Conservation (phyloP, 352 stramenopile genomes). For the Phytophthora parvispora region DNA sequence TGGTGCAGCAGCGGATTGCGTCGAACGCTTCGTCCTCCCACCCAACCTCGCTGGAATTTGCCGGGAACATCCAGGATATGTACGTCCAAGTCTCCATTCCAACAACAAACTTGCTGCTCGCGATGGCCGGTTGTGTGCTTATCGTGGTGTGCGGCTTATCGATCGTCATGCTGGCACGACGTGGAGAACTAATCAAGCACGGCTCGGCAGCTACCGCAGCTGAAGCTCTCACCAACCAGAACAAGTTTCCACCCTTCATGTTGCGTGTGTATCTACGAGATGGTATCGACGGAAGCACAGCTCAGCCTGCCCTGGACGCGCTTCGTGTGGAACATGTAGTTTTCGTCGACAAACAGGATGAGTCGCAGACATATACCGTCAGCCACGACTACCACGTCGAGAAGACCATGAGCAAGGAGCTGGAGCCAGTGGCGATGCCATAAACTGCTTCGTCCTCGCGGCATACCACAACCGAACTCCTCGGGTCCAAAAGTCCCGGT, state of each 20-base stretch:
- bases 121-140: conserved; percentile 1
- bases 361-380: not conserved
- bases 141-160: conserved; percentile 1
- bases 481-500: too few species aligned
- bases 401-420: too few species aligned
- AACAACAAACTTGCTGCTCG: conserved; percentile 4
- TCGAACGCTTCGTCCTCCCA: not conserved
- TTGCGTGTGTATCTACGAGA: not conserved
- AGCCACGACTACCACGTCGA: not conserved
- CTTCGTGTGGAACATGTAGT: not conserved
- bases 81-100: conserved; percentile 18
- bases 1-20: conserved; percentile 13
- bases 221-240: conserved; percentile 14
- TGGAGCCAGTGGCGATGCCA: too few species aligned
- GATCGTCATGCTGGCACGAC: not conserved
- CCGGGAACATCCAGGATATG: conserved; percentile 19
- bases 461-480: too few species aligned
- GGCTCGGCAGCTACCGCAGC: not conserved
- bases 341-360: not conserved
- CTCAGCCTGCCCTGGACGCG: not conserved
- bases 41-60: conserved; percentile 10
- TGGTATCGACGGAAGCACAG: not conserved
- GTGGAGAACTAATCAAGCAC: not conserved
- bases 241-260: conserved; percentile 19
- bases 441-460: too few species aligned